Evolutionary conservation across 75 land plant genomes (phyloP), one percentile per base, ranked within the genome.

Genomic region (Pseudotsuga menziesii): DNA sequence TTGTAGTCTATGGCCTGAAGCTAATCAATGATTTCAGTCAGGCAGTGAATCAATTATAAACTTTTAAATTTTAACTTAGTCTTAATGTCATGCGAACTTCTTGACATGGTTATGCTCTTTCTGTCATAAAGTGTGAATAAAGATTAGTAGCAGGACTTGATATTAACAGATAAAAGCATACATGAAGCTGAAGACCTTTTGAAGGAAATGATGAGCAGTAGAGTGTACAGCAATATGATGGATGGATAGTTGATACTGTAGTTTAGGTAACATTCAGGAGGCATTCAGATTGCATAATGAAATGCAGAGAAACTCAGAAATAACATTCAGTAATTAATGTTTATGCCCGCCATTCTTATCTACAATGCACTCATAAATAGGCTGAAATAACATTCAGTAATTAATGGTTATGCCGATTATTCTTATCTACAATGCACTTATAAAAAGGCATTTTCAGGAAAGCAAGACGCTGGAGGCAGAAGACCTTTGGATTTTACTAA

Each of bases 391-490:
- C 12, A 63, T 83, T 58, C 48, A 5, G 6, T 44, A 44, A 44
- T 44, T 44, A 5, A 5, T 44, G 48, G 48, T 44, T 44, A 29
- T 72, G 58, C 89, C 94, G 15, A 81, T 75, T 39, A 54, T 82
- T 20, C 83, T 88, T 2, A 92, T 85, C 1, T 90, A 88, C 60
- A 92, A 90, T 75, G 61, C 82, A 39, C 82, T 92, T 4, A 78
- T 90, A 15, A 78, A 90, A 62, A 87, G 86, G 35, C 78, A 88
- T 7, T 83, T 84, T 77, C 85, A 67, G 58, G 77, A 66, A 57
- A 81, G 85, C 17, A 76, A 58, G 59, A 0, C 86, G n/a, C 8
- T 13, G 5, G 87, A 90, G 69, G 94, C 90, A 44, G 79, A 83
- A 41, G 76, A 77, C 0, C 60, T 90, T 20, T 74, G 86, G 57